Percentiles rank a stretch among this genome's conserved stretches.
phyloP scores from a whole-genome alignment of 2,329 filamentous ascomycete genomes.

The Claviceps pazoutovae region DNA sequence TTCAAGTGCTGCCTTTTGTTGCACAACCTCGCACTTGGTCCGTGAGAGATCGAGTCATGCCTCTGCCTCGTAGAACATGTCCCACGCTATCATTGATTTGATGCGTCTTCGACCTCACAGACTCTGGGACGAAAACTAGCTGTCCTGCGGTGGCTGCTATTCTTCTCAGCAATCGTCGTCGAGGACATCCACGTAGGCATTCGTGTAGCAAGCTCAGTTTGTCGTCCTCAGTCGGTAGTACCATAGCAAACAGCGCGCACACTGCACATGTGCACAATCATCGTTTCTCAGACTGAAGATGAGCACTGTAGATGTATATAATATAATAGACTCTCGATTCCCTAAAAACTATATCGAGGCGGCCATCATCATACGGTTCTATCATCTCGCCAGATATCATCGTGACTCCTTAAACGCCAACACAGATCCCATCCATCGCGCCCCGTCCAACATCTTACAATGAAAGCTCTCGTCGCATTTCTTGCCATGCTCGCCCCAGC shows the following conservation, averaged over 20 bases:
- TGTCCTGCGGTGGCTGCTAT: not conserved
- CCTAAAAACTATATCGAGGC: not conserved
- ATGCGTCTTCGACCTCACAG: not conserved
- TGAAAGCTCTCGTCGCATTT: slow-evolving; percentile 13
- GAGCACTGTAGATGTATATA: not conserved
- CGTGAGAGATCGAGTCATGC: too few species aligned
- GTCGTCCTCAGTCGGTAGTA: not conserved
- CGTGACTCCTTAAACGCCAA: not conserved
- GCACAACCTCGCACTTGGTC: too few species aligned
- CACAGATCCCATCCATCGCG: not conserved
- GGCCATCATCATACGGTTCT: not conserved
- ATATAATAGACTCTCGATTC: not conserved
- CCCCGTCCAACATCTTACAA: slow-evolving; percentile 3
- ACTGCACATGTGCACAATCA: not conserved
- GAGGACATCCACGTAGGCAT: not conserved
- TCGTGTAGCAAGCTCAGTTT: not conserved
- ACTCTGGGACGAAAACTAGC: not conserved
- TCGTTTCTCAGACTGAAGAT: not conserved
- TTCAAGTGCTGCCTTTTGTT: too few species aligned
- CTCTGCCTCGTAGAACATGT: not conserved
- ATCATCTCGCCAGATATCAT: not conserved
- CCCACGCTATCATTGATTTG: not conserved
- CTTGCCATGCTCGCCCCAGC: slow-evolving; percentile 10
- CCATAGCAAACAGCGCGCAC: not conserved
- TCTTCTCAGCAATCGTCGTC: not conserved